A percentile compares a stretch with the other conserved stretches of the same genome.
Conservation (phyloP, 2,329 filamentous ascomycete species). For the Chrysoporthe austroafricana region DNA sequence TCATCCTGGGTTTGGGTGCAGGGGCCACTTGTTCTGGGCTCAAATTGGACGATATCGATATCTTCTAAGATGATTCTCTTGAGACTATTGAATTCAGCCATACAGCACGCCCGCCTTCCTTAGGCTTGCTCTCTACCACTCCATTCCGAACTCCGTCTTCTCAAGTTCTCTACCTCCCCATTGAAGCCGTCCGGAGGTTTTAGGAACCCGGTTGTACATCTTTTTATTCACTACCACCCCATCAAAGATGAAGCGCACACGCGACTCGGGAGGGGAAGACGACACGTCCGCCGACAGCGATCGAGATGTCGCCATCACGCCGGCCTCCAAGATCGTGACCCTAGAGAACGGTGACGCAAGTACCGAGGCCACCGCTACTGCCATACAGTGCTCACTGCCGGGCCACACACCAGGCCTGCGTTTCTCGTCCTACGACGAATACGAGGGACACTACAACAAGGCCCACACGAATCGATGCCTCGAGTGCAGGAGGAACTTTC, state of each 20-base stretch:
- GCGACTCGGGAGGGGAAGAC: slow-evolving; percentile 56
- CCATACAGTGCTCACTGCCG: slow-evolving; percentile 82
- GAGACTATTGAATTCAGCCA: not conserved
- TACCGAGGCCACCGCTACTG: slow-evolving; percentile 40
- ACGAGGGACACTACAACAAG: slow-evolving; percentile 84
- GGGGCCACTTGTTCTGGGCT: not conserved
- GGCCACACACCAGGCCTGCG: slow-evolving; percentile 72
- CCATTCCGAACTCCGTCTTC: not conserved
- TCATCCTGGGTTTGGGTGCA: not conserved
- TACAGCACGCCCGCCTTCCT: not conserved
- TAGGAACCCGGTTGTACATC: not conserved
- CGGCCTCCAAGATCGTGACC: slow-evolving; percentile 60
- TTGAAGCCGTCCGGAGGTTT: not conserved
- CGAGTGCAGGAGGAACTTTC: slow-evolving; percentile 86
- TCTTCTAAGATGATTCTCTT: not conserved
- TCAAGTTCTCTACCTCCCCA: not conserved
- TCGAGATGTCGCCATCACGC: slow-evolving; percentile 33
- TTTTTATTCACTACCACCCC: not conserved
- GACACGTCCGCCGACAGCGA: slow-evolving; percentile 23
- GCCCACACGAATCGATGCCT: slow-evolving; percentile 82
- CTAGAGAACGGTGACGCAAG: slow-evolving; percentile 53
- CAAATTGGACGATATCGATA: not conserved
- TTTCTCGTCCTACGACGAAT: slow-evolving; percentile 78
- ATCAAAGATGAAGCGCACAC: slow-evolving; percentile 65
- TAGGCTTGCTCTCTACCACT: not conserved